A percentile compares a stretch with the other conserved stretches of the same genome.
Evolutionary conservation across 225 moss, liverwort and hornwort species (phyloP).

Genomic region (Polytrichum formosum): DNA sequence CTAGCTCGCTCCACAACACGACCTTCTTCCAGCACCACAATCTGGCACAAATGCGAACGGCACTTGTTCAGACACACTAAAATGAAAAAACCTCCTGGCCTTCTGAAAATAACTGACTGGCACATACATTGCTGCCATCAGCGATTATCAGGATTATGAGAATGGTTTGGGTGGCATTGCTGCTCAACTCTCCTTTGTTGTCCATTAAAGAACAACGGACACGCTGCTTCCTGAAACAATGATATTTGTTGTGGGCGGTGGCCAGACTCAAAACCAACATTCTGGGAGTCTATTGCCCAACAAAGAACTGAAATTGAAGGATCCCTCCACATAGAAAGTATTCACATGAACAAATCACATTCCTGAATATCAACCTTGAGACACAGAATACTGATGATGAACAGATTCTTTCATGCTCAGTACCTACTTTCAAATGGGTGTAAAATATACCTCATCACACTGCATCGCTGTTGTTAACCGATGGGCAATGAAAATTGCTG

Average conservation of each 20-base stretch:
- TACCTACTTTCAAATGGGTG: neutral
- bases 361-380: too few species aligned
- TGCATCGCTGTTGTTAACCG: slow-evolving; percentile 97
- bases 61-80: neutral
- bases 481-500: slow-evolving; percentile 95
- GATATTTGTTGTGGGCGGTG: too few species aligned
- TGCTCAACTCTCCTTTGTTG: neutral
- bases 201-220: neutral
- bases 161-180: neutral
- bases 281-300: too few species aligned
- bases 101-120: neutral
- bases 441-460: slow-evolving; percentile 79
- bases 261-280: too few species aligned
- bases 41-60: slow-evolving; percentile 38
- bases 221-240: too few species aligned
- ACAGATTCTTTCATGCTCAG: slow-evolving; percentile 2
- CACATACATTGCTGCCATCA: too few species aligned
- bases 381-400: neutral
- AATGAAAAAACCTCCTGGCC: neutral
- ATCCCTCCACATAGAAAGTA: too few species aligned
- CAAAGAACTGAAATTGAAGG: too few species aligned
- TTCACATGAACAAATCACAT: too few species aligned
- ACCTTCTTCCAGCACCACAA: slow-evolving; percentile 90
- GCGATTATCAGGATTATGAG: neutral
- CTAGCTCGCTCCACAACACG: slow-evolving; percentile 82